Evolutionary conservation across 208 protist genomes (phyloP), one percentile per base, ranked within the genome.

Genomic region (Leishmania aethiopica): DNA sequence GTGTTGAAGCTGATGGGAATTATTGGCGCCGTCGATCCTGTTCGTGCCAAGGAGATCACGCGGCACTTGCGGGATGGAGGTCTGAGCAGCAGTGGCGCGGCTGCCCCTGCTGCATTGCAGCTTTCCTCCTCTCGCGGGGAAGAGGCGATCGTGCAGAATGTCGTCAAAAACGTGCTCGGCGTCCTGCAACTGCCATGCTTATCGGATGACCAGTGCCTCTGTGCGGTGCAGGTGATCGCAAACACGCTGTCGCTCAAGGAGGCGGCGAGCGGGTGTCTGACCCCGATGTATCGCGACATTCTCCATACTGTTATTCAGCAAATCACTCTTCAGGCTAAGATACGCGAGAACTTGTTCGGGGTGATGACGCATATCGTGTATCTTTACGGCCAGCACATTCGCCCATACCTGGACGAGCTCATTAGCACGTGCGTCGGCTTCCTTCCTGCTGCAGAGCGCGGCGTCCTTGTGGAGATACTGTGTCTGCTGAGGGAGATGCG

Each of bases 1-100:
- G 93, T 97, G 62, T 85, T 98, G 53, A 92, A 96, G 84, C 86
- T 98, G 83, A 95, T 98, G 91, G 95, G 95, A 74, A 93, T 96
- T 75, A 95, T 98, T 78, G 95, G 95, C 13, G 95, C 95, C 2
- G 89, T 98, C 10, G 90, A 96, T 79, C 95, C 95, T 37, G 87
- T 94, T 57, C 86, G 84, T 32, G 91, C 95, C 70, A 98, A 96
- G 81, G 90, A 94, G 78, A 95, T 97, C 59, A 89, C 89, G 42
- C 90, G 91, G 0, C 69, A 83, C 60, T 84, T 91, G 73, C 87
- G 90, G 32, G 89, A 95, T 80, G 87, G 79, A 53, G 81, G 83
- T 6, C 82, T 89, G 19, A 90, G 71, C 66, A 84, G 87, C 75
- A 79, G 35, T 53, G 72, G 55, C 32, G 72, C 78, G 3, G 85